Conservation (phyloP, 2,329 filamentous ascomycete species). For the Colletotrichum camelliae region DNA sequence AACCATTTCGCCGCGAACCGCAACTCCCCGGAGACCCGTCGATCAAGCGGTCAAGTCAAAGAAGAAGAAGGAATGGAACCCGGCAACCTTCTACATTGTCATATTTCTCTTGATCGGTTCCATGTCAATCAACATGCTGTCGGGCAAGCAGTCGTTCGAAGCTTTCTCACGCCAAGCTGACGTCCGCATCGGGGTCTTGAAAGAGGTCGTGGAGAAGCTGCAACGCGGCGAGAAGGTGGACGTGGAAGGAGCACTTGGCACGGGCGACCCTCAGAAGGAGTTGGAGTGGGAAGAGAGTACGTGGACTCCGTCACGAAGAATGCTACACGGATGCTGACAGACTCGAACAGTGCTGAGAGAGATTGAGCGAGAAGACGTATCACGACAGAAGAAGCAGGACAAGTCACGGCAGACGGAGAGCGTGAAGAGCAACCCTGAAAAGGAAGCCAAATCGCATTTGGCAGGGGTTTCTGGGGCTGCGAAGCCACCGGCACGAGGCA, state of each 20-base stretch:
- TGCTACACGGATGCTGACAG: conserved; percentile 19
- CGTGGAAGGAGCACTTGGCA: conserved; percentile 81
- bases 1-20: conserved; percentile 59
- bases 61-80: conserved; percentile 74
- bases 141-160: conserved; percentile 75
- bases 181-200: conserved; percentile 76
- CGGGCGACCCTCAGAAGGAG: conserved; percentile 77
- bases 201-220: conserved; percentile 75
- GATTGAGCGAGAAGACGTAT: conserved; percentile 67
- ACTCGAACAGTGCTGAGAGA: conserved; percentile 63
- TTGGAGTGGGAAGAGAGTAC: conserved; percentile 86
- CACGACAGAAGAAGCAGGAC: conserved; percentile 50
- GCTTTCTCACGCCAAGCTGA: conserved; percentile 79
- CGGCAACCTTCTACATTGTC: conserved; percentile 80
- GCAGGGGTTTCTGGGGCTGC: conserved; percentile 6
- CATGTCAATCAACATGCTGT: conserved; percentile 92
- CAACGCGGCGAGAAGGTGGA: conserved; percentile 80
- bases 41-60: conserved; percentile 39
- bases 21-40: conserved; percentile 34
- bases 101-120: conserved; percentile 90
- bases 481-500: conserved; percentile 28
- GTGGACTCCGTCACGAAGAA: conserved; percentile 26
- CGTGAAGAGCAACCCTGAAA: conserved; percentile 24
- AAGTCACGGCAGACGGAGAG: conserved; percentile 31
- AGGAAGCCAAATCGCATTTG: conserved; percentile 23